phyloP scores from a whole-genome alignment of 129 eudicot species.

The Scalesia atractyloides region DNA sequence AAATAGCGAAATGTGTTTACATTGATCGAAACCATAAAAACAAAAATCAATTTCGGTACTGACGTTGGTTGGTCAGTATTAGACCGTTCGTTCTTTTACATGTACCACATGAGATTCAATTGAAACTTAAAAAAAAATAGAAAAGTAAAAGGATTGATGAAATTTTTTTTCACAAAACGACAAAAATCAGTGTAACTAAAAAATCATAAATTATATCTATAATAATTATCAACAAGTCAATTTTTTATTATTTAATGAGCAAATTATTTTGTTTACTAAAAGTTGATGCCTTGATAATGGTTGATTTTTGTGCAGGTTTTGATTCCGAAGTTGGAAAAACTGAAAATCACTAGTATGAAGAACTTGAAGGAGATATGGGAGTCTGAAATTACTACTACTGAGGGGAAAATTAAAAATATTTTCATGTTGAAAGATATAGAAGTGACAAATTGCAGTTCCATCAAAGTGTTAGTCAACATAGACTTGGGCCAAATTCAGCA shows the following conservation, averaged over 20 bases:
- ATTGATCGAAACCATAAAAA: no score
- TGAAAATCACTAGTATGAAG: not conserved
- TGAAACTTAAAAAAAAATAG: no score
- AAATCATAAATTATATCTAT: no score
- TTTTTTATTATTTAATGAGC: not conserved
- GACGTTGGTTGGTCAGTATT: no score
- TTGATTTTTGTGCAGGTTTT: not conserved
- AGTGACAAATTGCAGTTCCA: not conserved
- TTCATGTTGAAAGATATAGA: not conserved
- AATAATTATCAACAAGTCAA: not conserved
- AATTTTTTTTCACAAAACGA: no score
- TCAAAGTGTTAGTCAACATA: slow-evolving; percentile 10
- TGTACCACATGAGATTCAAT: no score
- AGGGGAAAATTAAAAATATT: not conserved
- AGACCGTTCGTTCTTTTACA: no score
- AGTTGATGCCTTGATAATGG: not conserved
- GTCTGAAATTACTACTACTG: not conserved
- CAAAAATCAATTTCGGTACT: no score
- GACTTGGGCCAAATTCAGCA: not conserved
- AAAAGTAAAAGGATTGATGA: no score
- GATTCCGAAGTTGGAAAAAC: not conserved
- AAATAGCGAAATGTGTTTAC: no score
- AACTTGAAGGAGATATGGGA: slow-evolving; percentile 2
- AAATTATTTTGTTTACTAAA: not conserved
- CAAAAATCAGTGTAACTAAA: no score